phyloP scores from a whole-genome alignment of 208 protist genomes.

The Acanthamoeba royreba region DNA sequence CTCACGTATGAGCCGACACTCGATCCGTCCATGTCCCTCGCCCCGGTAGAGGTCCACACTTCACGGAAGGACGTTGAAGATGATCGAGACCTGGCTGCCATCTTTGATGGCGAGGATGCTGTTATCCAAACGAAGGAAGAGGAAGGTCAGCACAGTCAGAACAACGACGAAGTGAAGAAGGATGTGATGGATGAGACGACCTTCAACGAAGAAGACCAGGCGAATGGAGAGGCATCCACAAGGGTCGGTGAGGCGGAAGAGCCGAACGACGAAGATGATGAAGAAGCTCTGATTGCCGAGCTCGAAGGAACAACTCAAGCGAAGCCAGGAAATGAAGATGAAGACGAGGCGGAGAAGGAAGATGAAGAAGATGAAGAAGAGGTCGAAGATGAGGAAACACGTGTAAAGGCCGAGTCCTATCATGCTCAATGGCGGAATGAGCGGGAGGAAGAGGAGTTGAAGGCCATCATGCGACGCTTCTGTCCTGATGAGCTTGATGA shows the following conservation, averaged over 20 bases:
- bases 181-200: background rate
- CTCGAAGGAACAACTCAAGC: background rate
- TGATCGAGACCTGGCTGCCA: background rate
- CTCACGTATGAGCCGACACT: background rate
- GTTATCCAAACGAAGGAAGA: background rate
- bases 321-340: no score
- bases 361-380: background rate
- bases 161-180: background rate
- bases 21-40: background rate
- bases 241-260: background rate
- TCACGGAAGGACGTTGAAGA: background rate
- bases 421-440: background rate
- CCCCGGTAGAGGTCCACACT: background rate
- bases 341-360: background rate
- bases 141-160: background rate
- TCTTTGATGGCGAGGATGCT: background rate
- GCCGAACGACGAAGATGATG: background rate
- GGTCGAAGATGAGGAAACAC: background rate
- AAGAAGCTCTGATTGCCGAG: background rate
- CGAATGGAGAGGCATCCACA: background rate
- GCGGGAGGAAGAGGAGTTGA: background rate
- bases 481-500: background rate
- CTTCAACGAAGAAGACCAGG: background rate
- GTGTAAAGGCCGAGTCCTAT: background rate
- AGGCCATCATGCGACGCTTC: conserved; percentile 27